phyloP scores from a whole-genome alignment of 768 basidiomycete genomes.

The Multifurca ochricompacta region DNA sequence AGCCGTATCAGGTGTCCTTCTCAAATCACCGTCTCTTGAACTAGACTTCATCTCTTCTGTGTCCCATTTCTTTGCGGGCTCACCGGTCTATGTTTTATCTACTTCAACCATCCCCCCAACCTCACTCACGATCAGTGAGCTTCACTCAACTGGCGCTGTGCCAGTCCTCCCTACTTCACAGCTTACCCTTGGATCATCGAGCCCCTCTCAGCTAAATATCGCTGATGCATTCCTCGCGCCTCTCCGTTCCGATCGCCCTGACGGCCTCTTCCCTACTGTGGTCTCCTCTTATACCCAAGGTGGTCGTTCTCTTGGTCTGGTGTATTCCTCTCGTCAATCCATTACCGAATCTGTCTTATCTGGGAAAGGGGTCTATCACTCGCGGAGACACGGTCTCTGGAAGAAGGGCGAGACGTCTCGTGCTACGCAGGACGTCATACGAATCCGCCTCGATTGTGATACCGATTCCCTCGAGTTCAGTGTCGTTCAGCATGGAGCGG shows the following conservation, averaged over 20 bases:
- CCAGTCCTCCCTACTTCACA: slow-evolving; percentile 67
- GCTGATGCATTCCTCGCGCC: slow-evolving; percentile 82
- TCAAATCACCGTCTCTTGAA: slow-evolving; percentile 67
- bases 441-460: slow-evolving; percentile 87
- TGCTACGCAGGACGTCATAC: slow-evolving; percentile 79
- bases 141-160: slow-evolving; percentile 50
- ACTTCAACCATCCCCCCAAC: slow-evolving; percentile 47
- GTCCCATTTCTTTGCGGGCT: slow-evolving; percentile 61
- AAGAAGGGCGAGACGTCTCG: slow-evolving; percentile 95
- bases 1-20: slow-evolving; percentile 69
- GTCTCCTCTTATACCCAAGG: slow-evolving; percentile 63
- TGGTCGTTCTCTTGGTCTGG: slow-evolving; percentile 79
- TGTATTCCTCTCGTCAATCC: slow-evolving; percentile 88
- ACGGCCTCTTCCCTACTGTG: slow-evolving; percentile 90
- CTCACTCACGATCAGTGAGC: slow-evolving; percentile 50
- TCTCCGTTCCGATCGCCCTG: slow-evolving; percentile 76
- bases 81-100: slow-evolving; percentile 52
- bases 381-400: slow-evolving; percentile 94
- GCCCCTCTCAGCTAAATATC: slow-evolving; percentile 55
- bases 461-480: slow-evolving; percentile 85
- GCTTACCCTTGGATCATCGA: slow-evolving; percentile 52
- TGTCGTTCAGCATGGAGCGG: slow-evolving; percentile 81
- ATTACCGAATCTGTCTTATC: slow-evolving; percentile 80
- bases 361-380: slow-evolving; percentile 92
- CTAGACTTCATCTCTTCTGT: slow-evolving; percentile 71